Evolutionary conservation across 2,329 filamentous ascomycete species (phyloP).

Genomic region (Penicillium olsonii): DNA sequence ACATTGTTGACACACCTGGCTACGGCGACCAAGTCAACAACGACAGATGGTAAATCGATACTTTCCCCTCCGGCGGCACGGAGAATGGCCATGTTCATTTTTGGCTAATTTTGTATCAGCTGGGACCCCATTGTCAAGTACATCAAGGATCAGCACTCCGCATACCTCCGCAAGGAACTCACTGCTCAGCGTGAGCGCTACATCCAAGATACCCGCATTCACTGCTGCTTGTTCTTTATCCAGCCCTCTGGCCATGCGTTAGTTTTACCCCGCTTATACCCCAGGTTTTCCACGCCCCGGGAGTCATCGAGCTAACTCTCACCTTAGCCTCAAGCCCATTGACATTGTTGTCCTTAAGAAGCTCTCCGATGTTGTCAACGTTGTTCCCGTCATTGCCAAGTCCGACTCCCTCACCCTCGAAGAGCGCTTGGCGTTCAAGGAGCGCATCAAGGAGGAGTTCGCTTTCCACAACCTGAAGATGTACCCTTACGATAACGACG

Average conservation of each 20-base stretch:
- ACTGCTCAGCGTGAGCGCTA: slow-evolving; percentile 98
- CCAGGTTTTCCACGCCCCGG: neutral
- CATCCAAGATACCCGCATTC: slow-evolving; percentile 98
- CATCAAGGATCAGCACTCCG: slow-evolving; percentile 99
- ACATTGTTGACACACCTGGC: slow-evolving; percentile 98
- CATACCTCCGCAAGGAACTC: slow-evolving; percentile 98
- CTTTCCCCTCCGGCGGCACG: neutral
- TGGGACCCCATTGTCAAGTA: slow-evolving; percentile 99
- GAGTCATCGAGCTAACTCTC: slow-evolving; percentile 1
- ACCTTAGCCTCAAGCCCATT: slow-evolving; percentile 79
- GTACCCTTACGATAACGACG: slow-evolving; percentile 99
- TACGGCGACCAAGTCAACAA: slow-evolving; percentile 99
- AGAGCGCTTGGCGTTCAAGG: slow-evolving; percentile 95
- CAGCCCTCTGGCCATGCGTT: slow-evolving; percentile 92
- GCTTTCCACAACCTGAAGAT: slow-evolving; percentile 99
- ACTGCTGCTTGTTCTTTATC: slow-evolving; percentile 99
- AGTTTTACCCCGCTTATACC: slow-evolving; percentile 20
- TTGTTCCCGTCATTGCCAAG: slow-evolving; percentile 98
- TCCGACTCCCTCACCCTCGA: slow-evolving; percentile 93
- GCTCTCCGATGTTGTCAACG: slow-evolving; percentile 97
- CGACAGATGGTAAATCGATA: slow-evolving; percentile 72
- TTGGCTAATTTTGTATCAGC: slow-evolving; percentile 43
- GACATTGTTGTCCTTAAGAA: slow-evolving; percentile 99
- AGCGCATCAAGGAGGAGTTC: slow-evolving; percentile 99
- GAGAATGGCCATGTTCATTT: too few species aligned